Conservation (phyloP, 768 basidiomycete genomes). For the Panaeolus papilionaceus region DNA sequence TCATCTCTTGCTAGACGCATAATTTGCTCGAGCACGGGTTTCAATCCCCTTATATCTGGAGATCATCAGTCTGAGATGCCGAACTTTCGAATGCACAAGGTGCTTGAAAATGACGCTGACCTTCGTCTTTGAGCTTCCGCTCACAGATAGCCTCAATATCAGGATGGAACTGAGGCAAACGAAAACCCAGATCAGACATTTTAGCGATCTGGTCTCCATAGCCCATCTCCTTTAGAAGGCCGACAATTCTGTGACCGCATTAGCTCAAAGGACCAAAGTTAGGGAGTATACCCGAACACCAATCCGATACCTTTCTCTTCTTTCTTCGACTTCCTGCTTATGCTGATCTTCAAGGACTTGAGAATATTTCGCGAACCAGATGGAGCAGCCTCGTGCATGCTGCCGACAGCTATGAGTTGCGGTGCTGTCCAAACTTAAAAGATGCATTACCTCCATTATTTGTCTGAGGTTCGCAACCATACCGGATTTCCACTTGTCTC, state of each 20-base stretch:
- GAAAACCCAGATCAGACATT: background rate
- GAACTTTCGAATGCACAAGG: too few species aligned
- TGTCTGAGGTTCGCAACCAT: background rate
- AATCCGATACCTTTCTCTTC: background rate
- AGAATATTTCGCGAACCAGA: background rate
- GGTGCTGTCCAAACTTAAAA: background rate
- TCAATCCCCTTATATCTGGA: background rate
- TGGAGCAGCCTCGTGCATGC: background rate
- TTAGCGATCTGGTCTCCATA: background rate
- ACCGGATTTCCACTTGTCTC: background rate
- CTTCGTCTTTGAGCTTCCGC: background rate
- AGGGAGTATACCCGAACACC: too few species aligned
- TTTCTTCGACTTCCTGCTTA: background rate
- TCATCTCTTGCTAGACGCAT: background rate
- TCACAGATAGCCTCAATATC: background rate
- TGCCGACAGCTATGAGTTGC: background rate
- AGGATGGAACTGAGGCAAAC: background rate
- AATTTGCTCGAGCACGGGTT: background rate
- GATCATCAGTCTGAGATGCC: too few species aligned
- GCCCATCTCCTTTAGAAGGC: background rate
- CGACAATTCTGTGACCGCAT: background rate
- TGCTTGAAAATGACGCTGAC: background rate
- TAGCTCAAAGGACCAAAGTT: too few species aligned
- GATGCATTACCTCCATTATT: background rate
- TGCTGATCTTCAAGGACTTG: background rate